A percentile compares a stretch with the other conserved stretches of the same genome.
phyloP scores from a whole-genome alignment of 225 moss, liverwort and hornwort genomes.

The Pleurozium schreberi region DNA sequence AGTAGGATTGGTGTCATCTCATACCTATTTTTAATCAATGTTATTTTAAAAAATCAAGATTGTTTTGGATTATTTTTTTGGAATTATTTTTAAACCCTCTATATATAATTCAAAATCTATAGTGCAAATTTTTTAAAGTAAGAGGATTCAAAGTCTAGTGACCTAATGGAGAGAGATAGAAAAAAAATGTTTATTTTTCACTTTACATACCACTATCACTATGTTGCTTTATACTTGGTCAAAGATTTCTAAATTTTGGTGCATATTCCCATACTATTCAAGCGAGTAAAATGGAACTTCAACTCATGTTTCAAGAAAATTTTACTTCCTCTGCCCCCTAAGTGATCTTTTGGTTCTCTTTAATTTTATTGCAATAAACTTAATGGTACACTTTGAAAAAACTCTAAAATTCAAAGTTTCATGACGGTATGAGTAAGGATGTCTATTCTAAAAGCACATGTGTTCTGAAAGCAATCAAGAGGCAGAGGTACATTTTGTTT shows the following conservation, averaged over 20 bases:
- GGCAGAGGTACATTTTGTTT: no score
- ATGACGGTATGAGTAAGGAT: no score
- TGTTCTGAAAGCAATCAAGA: no score
- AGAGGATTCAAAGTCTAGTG: neutral
- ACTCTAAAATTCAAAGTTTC: no score
- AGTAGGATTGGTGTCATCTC: neutral
- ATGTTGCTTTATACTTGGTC: neutral
- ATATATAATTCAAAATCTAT: neutral
- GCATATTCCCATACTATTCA: neutral
- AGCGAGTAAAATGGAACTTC: neutral
- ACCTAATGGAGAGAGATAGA: neutral
- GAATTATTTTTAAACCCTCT: neutral
- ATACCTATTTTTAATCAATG: neutral
- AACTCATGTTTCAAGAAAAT: neutral
- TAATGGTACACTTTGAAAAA: no score
- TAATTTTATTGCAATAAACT: no score
- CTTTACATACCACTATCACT: neutral
- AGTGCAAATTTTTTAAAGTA: neutral
- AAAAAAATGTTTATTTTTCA: neutral
- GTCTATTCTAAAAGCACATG: no score
- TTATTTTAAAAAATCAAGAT: neutral
- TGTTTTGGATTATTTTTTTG: neutral
- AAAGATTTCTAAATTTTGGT: neutral
- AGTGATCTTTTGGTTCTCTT: no score
- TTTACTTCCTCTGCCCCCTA: no score